Base-by-base conservation (phyloP, 2,329 filamentous ascomycete species). In the Colletotrichum liaoningense region DNA sequence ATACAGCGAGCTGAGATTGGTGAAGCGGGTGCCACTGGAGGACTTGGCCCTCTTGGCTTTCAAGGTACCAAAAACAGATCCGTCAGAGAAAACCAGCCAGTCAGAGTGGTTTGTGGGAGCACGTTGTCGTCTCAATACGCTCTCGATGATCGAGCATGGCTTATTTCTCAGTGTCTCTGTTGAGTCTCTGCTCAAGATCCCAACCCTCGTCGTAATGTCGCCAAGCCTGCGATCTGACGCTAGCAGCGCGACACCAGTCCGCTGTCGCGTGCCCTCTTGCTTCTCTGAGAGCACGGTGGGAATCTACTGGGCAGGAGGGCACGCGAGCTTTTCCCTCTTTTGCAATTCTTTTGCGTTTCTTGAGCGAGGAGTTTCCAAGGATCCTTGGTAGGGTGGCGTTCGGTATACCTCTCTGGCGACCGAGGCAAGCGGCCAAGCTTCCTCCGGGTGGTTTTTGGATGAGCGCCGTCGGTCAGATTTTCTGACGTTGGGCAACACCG, bases 31-130 rank as follows among this genome's bases (percentile, higher is more conserved):
- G 69, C 35, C 49, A 72, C 69, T 22, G 9, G 6, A 19, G 4
- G 52, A 69, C 69, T 72, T 72, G 69, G 65, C 69, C 64, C 57
- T 72, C 69, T 72, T 72, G 69, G 69, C 65, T 54, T 69, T 54
- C 69, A 63, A 69, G 69, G 69, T 63, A 69, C 64, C 52, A 65
- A 54, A 5, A n/a, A 72, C 28, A 33, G 64, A 72, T 58, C 35
- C 46, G 11, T 28, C 35, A n/a, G 57, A n/a, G 16, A 4, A 33
- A 5, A 42, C 35, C 52, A 57, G 66, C 70, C 70, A 73, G 54
- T 73, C 59, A 69, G n/a, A 28, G 19, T 6, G 28, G 16, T 11
- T 22, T 35, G 4, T 33, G 54, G 49, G 60, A 56, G 66, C 70
- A 73, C 70, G 70, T 73, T 73, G 69, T 59, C 11, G 30, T 69